These are phyloP conservation scores for Phlebopus sp. DNA, from an alignment of 1,284 basidiomycete species.

Conservation along the genomic window DNA sequence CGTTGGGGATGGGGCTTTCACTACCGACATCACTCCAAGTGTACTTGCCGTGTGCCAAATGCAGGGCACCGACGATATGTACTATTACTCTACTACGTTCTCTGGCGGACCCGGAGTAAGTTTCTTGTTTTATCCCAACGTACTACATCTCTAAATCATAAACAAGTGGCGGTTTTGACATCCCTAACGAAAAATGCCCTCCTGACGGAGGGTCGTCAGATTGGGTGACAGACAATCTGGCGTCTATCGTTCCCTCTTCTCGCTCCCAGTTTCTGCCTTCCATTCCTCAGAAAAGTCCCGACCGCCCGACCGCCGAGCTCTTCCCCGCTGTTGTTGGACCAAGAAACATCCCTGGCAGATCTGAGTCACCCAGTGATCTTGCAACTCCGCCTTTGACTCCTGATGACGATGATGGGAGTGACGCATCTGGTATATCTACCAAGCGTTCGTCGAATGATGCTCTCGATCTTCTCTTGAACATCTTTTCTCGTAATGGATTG, in stretches of 20 bases:
- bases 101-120: slow-evolving; percentile 82
- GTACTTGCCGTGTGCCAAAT: slow-evolving; percentile 81
- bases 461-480: slow-evolving; percentile 69
- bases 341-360: slow-evolving; percentile 43
- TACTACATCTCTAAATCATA: slow-evolving; percentile 8
- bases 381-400: slow-evolving; percentile 40
- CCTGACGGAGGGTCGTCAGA: slow-evolving; percentile 86
- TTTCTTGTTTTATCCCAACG: slow-evolving; percentile 12
- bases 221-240: slow-evolving; percentile 87
- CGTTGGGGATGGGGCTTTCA: slow-evolving; percentile 91
- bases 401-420: slow-evolving; percentile 32
- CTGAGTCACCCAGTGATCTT: slow-evolving; percentile 29
- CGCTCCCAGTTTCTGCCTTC: slow-evolving; percentile 38
- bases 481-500: slow-evolving; percentile 71
- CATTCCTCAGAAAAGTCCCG: slow-evolving; percentile 38
- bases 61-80: slow-evolving; percentile 74
- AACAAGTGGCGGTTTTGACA: slow-evolving; percentile 87
- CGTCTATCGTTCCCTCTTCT: slow-evolving; percentile 54
- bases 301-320: slow-evolving; percentile 29
- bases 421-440: slow-evolving; percentile 32
- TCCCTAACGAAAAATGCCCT: slow-evolving; percentile 84
- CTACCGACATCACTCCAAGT: slow-evolving; percentile 72
- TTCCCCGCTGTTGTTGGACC: slow-evolving; percentile 35
- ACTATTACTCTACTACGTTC: slow-evolving; percentile 87
- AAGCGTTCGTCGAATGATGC: slow-evolving; percentile 56